These are phyloP conservation scores for Lomentospora prolificans DNA, from an alignment of 2,329 filamentous ascomycete genomes.

Conservation along the genomic window DNA sequence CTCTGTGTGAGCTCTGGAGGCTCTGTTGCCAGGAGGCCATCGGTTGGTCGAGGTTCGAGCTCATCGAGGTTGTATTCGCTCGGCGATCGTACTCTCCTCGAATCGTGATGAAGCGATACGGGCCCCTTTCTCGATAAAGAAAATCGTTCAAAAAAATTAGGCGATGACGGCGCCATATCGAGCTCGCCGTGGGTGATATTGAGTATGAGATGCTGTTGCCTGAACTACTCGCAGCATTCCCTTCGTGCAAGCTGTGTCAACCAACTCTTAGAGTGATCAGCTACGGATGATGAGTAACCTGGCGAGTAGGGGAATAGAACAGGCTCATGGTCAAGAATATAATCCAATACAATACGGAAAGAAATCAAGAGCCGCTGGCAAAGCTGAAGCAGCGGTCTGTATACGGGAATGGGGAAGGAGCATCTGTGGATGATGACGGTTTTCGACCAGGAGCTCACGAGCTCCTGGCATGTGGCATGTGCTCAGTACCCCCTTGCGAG, in stretches of 20 bases:
- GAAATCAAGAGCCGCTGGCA: no score
- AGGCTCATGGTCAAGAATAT: no score
- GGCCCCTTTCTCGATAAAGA: constrained; percentile 14
- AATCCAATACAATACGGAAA: no score
- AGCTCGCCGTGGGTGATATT: not conserved
- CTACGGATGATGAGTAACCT: no score
- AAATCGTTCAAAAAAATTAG: constrained; percentile 13
- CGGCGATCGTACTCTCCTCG: constrained; percentile 9
- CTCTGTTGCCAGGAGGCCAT: not conserved
- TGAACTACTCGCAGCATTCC: not conserved
- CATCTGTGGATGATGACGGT: constrained; percentile 1
- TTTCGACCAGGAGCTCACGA: constrained; percentile 11
- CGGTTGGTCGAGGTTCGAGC: constrained; percentile 24
- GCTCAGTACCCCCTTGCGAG: constrained; percentile 6
- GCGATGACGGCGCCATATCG: constrained; percentile 11
- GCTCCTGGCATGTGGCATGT: constrained; percentile 13
- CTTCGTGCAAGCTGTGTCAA: no score
- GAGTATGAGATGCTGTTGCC: not conserved
- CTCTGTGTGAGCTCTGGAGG: not conserved
- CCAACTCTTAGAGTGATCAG: no score
- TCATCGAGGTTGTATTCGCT: constrained; percentile 26
- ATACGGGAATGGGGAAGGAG: no score
- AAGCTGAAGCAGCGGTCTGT: no score
- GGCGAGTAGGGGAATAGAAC: no score
- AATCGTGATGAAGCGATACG: constrained; percentile 18